Evolutionary conservation across 495 filamentous ascomycete genomes (phyloP).

Genomic region (Aspergillus leporis): DNA sequence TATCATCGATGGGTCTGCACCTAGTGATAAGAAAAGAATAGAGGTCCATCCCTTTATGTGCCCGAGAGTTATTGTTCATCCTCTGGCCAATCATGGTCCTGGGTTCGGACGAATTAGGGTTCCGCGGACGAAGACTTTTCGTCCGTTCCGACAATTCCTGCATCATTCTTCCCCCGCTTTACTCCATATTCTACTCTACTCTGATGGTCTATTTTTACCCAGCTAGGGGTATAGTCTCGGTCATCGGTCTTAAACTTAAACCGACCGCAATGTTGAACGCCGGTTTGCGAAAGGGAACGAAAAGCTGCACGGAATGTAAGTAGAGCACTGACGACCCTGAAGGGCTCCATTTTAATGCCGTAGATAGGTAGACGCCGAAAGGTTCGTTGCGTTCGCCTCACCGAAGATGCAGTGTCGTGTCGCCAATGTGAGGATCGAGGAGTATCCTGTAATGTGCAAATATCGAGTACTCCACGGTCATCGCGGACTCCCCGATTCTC

Average conservation of each 20-base stretch:
- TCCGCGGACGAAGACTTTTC: conserved; percentile 18
- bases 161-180: background rate
- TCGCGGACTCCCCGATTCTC: conserved; percentile 16
- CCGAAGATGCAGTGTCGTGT: conserved; percentile 22
- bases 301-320: conserved; percentile 43
- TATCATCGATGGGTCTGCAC: too few relatives aligned
- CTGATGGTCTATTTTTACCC: background rate
- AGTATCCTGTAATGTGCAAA: conserved; percentile 24
- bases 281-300: conserved; percentile 35
- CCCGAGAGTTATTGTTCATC: background rate
- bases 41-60: too few relatives aligned
- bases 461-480: conserved; percentile 15
- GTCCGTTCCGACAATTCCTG: conserved; percentile 10
- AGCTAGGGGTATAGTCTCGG: conserved; percentile 1
- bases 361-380: conserved; percentile 29
- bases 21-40: too few relatives aligned
- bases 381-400: conserved; percentile 27
- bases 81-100: background rate
- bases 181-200: too few relatives aligned
- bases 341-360: background rate
- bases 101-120: background rate
- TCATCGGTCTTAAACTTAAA: background rate
- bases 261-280: conserved; percentile 5
- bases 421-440: conserved; percentile 27
- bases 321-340: background rate